A percentile compares a stretch with the other conserved stretches of the same genome.
phyloP scores from a whole-genome alignment of 116 monocot genomes.

The Zostera marina region DNA sequence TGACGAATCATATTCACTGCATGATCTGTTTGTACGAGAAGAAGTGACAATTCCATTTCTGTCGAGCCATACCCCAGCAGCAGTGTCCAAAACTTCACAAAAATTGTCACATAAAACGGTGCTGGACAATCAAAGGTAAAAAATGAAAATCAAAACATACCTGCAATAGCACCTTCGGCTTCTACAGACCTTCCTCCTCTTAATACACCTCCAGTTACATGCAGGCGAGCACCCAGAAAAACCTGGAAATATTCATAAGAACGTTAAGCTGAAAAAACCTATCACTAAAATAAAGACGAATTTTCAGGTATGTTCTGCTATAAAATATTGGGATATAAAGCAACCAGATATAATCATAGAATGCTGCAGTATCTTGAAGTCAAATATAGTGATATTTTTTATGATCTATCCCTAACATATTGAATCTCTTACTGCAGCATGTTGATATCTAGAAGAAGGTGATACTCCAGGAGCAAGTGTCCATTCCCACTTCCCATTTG shows the following conservation, averaged over 20 bases:
- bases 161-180: slow-evolving; percentile 69
- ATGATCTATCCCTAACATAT: background rate
- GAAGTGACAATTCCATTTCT: slow-evolving; percentile 76
- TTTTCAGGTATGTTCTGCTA: no score
- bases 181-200: slow-evolving; percentile 77
- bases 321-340: no score
- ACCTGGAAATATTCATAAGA: slow-evolving; percentile 32
- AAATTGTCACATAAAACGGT: background rate
- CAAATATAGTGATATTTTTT: background rate
- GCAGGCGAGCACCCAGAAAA: slow-evolving; percentile 90
- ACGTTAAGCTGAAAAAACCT: background rate
- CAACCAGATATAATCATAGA: no score
- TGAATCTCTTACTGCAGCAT: slow-evolving; percentile 58
- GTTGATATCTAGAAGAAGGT: slow-evolving; percentile 90
- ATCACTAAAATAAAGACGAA: no score
- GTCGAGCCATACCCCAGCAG: slow-evolving; percentile 96
- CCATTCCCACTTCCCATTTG: slow-evolving; percentile 97
- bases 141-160: slow-evolving; percentile 16
- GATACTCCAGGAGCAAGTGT: slow-evolving; percentile 89
- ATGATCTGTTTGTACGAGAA: slow-evolving; percentile 36
- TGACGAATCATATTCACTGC: slow-evolving; percentile 41
- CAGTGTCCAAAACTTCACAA: slow-evolving; percentile 86
- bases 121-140: background rate
- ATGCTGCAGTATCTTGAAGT: no score
- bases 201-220: slow-evolving; percentile 91